phyloP scores from a whole-genome alignment of 139 green algal genomes.

The Chlorella sp. region DNA sequence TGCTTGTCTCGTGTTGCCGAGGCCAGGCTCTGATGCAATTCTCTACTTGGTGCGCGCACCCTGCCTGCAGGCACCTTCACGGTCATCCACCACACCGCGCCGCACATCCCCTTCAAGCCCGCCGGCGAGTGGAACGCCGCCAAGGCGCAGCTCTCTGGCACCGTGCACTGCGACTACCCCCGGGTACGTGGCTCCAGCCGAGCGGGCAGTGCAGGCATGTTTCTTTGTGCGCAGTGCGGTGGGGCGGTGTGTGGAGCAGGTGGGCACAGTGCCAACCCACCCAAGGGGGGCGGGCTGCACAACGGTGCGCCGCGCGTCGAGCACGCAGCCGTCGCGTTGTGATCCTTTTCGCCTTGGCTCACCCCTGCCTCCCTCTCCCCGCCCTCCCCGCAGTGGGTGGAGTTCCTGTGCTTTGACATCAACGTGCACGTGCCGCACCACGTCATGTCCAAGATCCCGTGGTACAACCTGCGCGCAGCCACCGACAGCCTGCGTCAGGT shows the following conservation, averaged over 20 bases:
- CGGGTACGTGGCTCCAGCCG: constrained; percentile 39
- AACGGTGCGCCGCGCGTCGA: no score
- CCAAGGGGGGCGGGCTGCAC: no score
- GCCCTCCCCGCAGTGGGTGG: constrained; percentile 75
- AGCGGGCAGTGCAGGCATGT: background rate
- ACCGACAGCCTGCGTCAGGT: constrained; percentile 68
- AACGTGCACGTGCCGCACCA: constrained; percentile 97
- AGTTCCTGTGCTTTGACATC: constrained; percentile 98
- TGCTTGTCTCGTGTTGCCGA: background rate
- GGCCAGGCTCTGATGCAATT: no score
- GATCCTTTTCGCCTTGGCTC: background rate
- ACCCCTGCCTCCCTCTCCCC: no score
- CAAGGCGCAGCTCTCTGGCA: constrained; percentile 91
- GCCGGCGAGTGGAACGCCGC: constrained; percentile 91
- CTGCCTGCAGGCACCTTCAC: constrained; percentile 88
- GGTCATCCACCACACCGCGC: constrained; percentile 97
- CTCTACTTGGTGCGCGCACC: no score
- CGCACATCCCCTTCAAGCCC: constrained; percentile 98
- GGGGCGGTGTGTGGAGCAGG: no score
- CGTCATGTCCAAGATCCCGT: constrained; percentile 94
- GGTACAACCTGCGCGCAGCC: constrained; percentile 91
- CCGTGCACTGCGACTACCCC: constrained; percentile 97
- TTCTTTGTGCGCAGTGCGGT: no score
- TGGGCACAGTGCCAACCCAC: no score
- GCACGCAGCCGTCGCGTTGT: background rate